Percentiles rank a stretch among this genome's conserved stretches.
These are phyloP conservation scores for Colletotrichum gloeosporioides DNA, from an alignment of 2,329 filamentous ascomycete genomes.

Conservation along the genomic window DNA sequence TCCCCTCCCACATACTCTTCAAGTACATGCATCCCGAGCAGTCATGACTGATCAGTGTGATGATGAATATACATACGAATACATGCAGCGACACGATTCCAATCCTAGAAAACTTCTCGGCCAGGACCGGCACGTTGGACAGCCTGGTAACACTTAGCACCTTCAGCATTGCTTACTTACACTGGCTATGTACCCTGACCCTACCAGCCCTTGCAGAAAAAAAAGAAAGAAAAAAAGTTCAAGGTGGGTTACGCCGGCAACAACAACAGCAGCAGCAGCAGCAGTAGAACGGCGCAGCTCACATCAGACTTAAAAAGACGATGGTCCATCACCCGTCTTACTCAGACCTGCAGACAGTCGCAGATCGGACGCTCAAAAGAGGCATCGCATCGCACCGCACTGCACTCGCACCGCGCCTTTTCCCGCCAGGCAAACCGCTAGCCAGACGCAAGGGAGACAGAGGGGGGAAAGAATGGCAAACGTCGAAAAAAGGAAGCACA, in stretches of 20 bases:
- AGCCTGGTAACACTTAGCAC: not conserved
- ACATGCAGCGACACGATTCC: not conserved
- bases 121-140: not conserved
- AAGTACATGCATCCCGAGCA: not conserved
- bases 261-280: not conserved
- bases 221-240: too few species aligned
- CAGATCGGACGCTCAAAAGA: not conserved
- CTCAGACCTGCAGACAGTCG: not conserved
- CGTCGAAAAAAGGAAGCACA: not conserved
- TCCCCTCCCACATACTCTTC: not conserved
- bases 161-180: not conserved
- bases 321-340: not conserved
- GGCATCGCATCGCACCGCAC: not conserved
- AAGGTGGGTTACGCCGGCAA: not conserved
- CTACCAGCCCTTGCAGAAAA: not conserved
- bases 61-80: not conserved
- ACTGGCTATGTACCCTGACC: not conserved
- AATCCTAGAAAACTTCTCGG: not conserved
- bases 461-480: not conserved
- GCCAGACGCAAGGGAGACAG: not conserved
- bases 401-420: not conserved
- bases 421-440: not conserved
- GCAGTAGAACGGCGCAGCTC: not conserved
- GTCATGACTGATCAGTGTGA: not conserved
- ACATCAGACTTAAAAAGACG: not conserved